These are phyloP conservation scores for Penicillium steckii DNA, from an alignment of 495 filamentous ascomycete species.

Conservation along the genomic window DNA sequence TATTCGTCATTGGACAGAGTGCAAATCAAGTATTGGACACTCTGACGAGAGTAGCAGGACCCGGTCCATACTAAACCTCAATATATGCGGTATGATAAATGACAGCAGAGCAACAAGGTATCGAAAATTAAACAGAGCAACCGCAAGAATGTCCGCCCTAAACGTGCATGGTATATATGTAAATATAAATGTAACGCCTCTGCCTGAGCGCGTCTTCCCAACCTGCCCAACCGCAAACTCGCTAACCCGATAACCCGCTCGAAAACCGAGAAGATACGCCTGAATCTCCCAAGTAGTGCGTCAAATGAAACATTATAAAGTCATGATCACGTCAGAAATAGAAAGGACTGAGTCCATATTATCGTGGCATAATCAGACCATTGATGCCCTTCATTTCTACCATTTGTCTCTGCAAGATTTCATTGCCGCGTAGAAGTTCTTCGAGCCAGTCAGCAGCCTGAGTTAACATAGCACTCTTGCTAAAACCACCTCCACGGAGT, in stretches of 20 bases:
- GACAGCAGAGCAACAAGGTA: neutral
- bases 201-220: constrained; percentile 1
- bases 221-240: constrained; percentile 11
- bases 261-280: constrained; percentile 6
- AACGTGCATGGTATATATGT: constrained; percentile 19
- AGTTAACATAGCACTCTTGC: constrained; percentile 74
- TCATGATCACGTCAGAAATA: constrained; percentile 23
- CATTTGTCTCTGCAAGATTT: constrained; percentile 46
- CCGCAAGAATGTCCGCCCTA: neutral
- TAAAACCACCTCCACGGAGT: constrained; percentile 66
- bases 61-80: neutral
- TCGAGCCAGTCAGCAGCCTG: constrained; percentile 74
- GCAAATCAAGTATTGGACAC: too few species aligned
- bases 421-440: constrained; percentile 65
- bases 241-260: constrained; percentile 21
- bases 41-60: too few species aligned
- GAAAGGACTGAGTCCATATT: neutral
- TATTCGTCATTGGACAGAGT: neutral
- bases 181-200: constrained; percentile 14
- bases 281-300: neutral
- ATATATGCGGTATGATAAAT: neutral
- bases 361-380: constrained; percentile 45
- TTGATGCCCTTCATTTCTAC: constrained; percentile 42
- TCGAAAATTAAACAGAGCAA: neutral
- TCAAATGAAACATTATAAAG: constrained; percentile 10